Evolutionary conservation across 1,139 yeast species (phyloP).

Genomic region (Meyerozyma athensensis): DNA sequence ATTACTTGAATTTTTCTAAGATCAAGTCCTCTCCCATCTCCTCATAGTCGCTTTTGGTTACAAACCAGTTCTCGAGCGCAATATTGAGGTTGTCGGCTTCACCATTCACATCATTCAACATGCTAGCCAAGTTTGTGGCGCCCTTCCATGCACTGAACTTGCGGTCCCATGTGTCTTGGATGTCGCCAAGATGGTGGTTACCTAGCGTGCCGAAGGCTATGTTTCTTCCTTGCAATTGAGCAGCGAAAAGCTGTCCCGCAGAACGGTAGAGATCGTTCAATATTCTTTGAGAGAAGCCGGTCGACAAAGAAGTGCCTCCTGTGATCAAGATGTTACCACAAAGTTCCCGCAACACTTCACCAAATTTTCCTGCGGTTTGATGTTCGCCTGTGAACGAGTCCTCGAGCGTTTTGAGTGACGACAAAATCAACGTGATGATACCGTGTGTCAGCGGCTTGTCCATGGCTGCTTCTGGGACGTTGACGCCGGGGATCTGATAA

Average conservation of each 20-base stretch:
- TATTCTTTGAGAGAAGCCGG: slow-evolving; percentile 59
- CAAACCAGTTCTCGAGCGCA: slow-evolving; percentile 50
- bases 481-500: slow-evolving; percentile 24
- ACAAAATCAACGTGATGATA: slow-evolving; percentile 39
- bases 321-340: slow-evolving; percentile 62
- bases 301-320: slow-evolving; percentile 58
- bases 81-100: slow-evolving; percentile 38
- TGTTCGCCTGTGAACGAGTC: slow-evolving; percentile 14
- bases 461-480: slow-evolving; percentile 31
- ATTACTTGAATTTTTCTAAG: slow-evolving; percentile 48
- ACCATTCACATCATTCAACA: slow-evolving; percentile 40
- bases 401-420: slow-evolving; percentile 34
- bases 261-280: slow-evolving; percentile 43
- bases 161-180: slow-evolving; percentile 46
- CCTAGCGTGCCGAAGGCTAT: slow-evolving; percentile 19
- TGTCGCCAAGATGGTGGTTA: slow-evolving; percentile 24
- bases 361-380: slow-evolving; percentile 24
- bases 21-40: slow-evolving; percentile 58
- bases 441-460: slow-evolving; percentile 25
- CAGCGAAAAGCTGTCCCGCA: slow-evolving; percentile 2
- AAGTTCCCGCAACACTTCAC: slow-evolving; percentile 37
- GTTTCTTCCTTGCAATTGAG: slow-evolving; percentile 2
- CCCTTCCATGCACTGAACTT: slow-evolving; percentile 63
- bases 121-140: slow-evolving; percentile 57
- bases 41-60: slow-evolving; percentile 53